These are phyloP conservation scores for Fusarium napiforme DNA, from an alignment of 2,329 filamentous ascomycete genomes.

Conservation along the genomic window DNA sequence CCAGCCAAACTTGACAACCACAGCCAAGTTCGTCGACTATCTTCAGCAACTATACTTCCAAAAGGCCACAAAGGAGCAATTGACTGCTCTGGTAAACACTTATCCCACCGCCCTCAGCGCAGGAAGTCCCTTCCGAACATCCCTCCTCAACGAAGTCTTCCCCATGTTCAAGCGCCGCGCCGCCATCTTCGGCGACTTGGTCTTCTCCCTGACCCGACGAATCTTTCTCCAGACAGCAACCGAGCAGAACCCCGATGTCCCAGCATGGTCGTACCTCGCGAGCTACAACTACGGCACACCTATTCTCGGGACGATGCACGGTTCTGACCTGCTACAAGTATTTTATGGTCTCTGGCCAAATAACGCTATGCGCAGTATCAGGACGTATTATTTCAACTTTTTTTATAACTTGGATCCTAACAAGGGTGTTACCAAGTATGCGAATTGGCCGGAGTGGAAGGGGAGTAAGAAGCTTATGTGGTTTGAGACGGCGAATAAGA, in stretches of 20 bases:
- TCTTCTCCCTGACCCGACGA: slow-evolving; percentile 78
- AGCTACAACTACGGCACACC: slow-evolving; percentile 78
- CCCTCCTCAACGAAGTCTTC: slow-evolving; percentile 75
- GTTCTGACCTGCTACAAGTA: slow-evolving; percentile 73
- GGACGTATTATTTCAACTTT: slow-evolving; percentile 79
- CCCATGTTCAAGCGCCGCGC: slow-evolving; percentile 82
- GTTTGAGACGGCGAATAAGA: slow-evolving; percentile 52
- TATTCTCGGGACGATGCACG: slow-evolving; percentile 81
- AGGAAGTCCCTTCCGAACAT: slow-evolving; percentile 79
- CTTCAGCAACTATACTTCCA: slow-evolving; percentile 70
- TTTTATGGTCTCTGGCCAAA: slow-evolving; percentile 74
- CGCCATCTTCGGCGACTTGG: slow-evolving; percentile 79
- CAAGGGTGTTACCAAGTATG: slow-evolving; percentile 53
- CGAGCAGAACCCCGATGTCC: slow-evolving; percentile 65
- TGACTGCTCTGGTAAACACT: slow-evolving; percentile 67
- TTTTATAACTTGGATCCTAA: slow-evolving; percentile 78
- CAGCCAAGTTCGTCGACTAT: slow-evolving; percentile 69
- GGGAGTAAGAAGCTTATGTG: slow-evolving; percentile 61
- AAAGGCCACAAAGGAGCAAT: slow-evolving; percentile 59
- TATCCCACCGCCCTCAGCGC: slow-evolving; percentile 67
- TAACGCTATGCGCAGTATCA: slow-evolving; percentile 68
- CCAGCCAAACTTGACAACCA: slow-evolving; percentile 74
- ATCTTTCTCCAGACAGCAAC: slow-evolving; percentile 65
- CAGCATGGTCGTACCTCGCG: slow-evolving; percentile 79
- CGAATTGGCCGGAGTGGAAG: slow-evolving; percentile 57